These are phyloP conservation scores for Amaranthus tricolor DNA, from an alignment of 179 eudicot species.

Conservation along the genomic window DNA sequence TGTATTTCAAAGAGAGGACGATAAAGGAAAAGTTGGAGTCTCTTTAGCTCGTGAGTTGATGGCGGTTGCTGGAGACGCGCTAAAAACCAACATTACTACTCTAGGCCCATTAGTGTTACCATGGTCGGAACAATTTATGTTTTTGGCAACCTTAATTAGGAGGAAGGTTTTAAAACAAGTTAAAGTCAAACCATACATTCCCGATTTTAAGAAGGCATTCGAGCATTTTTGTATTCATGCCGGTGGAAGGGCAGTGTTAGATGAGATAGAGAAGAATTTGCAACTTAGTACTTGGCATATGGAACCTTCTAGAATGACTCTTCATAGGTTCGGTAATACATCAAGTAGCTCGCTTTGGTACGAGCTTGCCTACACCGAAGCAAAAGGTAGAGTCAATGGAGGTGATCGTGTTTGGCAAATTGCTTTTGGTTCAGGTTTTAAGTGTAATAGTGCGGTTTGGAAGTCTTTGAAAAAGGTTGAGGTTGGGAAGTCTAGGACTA, in stretches of 20 bases:
- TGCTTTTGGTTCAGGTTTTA: conserved; percentile 82
- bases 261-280: conserved; percentile 65
- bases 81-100: conserved; percentile 80
- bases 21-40: conserved; percentile 53
- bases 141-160: conserved; percentile 50
- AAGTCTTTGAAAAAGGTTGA: conserved; percentile 47
- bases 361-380: conserved; percentile 66
- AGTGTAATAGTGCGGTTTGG: conserved; percentile 94
- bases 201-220: conserved; percentile 70
- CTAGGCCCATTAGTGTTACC: conserved; percentile 76
- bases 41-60: conserved; percentile 67
- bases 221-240: conserved; percentile 86
- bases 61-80: conserved; percentile 81
- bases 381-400: conserved; percentile 53
- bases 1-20: conserved; percentile 66
- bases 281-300: conserved; percentile 60
- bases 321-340: conserved; percentile 77
- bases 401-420: conserved; percentile 85
- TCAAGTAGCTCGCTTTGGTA: conserved; percentile 85
- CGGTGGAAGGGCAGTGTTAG: conserved; percentile 70
- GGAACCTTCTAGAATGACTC: conserved; percentile 88
- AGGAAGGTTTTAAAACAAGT: conserved; percentile 45
- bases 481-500: conserved; percentile 33
- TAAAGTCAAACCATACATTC: conserved; percentile 74
- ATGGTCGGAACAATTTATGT: conserved; percentile 60